phyloP scores from a whole-genome alignment of 495 filamentous ascomycete genomes.

The Penicillium ochrochloron region DNA sequence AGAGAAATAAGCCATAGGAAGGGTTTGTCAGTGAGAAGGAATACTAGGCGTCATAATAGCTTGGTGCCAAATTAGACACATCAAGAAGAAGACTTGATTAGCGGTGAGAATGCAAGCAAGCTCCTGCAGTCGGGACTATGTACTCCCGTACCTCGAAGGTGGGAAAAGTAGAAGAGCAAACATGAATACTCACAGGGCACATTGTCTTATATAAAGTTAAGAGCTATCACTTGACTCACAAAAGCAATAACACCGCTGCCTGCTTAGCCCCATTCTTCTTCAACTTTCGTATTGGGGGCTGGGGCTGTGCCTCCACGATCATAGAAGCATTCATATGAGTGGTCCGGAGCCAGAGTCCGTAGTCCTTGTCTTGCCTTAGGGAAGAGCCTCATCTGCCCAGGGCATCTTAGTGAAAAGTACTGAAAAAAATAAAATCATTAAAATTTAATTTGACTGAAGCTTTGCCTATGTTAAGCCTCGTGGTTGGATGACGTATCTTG shows the following conservation, averaged over 20 bases:
- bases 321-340: not conserved
- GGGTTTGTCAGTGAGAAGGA: not conserved
- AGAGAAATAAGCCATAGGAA: not conserved
- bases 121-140: not conserved
- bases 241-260: constrained; percentile 1
- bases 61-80: not conserved
- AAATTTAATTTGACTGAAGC: too few species aligned
- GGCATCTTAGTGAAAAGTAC: too few species aligned
- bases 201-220: not conserved
- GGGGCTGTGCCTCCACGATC: not conserved
- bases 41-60: not conserved
- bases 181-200: not conserved
- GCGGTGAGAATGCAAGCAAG: not conserved
- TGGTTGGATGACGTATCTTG: too few species aligned
- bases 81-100: not conserved
- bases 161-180: not conserved
- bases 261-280: not conserved
- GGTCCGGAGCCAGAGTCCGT: not conserved
- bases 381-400: not conserved
- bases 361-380: not conserved
- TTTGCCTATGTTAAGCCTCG: too few species aligned
- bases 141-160: not conserved
- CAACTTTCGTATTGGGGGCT: not conserved
- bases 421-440: too few species aligned
- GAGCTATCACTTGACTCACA: constrained; percentile 1